A percentile compares a stretch with the other conserved stretches of the same genome.
Conservation (phyloP, 2,329 filamentous ascomycete genomes). For the Helotiales sp. region DNA sequence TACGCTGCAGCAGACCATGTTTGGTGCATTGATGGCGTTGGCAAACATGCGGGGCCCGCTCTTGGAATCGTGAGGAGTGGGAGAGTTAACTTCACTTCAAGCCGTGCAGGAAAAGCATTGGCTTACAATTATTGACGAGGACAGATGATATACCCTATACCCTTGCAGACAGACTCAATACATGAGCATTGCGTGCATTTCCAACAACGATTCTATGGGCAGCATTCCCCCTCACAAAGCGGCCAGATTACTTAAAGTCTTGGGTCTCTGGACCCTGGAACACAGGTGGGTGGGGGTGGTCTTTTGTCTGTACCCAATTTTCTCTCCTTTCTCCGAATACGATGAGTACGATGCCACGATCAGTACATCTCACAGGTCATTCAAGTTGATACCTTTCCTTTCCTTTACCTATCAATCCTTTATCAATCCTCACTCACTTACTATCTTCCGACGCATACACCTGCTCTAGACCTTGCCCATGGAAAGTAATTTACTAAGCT, state of each 20-base stretch:
- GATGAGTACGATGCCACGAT: too few species aligned
- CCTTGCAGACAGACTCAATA: slow-evolving; percentile 19
- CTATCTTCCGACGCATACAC: neutral
- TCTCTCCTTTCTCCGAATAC: neutral
- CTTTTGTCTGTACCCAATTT: neutral
- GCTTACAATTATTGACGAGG: slow-evolving; percentile 12
- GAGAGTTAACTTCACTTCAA: neutral
- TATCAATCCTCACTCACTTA: neutral
- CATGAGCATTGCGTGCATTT: slow-evolving; percentile 17
- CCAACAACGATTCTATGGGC: neutral
- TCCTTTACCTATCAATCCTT: neutral
- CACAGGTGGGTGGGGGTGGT: neutral
- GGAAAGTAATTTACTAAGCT: neutral
- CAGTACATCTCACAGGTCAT: neutral
- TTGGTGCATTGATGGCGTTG: slow-evolving; percentile 12
- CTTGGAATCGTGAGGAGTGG: slow-evolving; percentile 7
- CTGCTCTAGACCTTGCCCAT: neutral
- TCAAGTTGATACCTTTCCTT: neutral
- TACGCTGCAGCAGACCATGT: slow-evolving; percentile 8
- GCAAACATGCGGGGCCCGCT: neutral
- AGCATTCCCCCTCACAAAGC: neutral
- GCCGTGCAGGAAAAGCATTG: slow-evolving; percentile 11
- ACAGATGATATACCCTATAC: slow-evolving; percentile 27
- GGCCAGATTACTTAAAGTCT: neutral
- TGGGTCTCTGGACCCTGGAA: neutral